Percentiles rank a stretch among this genome's conserved stretches.
Conservation (phyloP, 2,329 filamentous ascomycete genomes). For the Tricladium varicosporioides region DNA sequence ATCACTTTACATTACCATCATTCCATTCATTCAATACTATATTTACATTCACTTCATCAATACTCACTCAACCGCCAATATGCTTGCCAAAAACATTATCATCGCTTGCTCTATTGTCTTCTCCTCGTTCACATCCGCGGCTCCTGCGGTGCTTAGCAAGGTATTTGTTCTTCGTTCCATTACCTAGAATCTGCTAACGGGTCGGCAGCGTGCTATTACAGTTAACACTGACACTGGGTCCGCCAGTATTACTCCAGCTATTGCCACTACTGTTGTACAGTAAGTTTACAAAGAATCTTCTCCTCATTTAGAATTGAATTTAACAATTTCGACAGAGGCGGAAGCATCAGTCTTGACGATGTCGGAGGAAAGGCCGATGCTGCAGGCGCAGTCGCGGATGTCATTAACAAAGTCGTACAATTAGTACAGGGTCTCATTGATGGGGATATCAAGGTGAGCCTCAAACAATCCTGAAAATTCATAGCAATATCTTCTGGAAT, state of each 20-base stretch:
- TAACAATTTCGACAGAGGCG: background rate
- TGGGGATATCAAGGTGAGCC: constrained; percentile 11
- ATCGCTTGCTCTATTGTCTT: background rate
- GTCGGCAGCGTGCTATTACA: constrained; percentile 9
- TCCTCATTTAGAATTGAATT: background rate
- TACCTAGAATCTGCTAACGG: too few relatives aligned
- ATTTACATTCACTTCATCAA: too few relatives aligned
- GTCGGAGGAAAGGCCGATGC: constrained; percentile 13
- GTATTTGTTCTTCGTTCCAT: too few relatives aligned
- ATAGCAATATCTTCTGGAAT: too few relatives aligned
- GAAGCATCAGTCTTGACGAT: background rate
- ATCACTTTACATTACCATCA: too few relatives aligned
- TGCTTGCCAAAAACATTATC: constrained; percentile 12
- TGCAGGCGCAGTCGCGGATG: constrained; percentile 5
- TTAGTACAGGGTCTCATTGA: constrained; percentile 17
- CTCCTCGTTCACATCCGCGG: background rate
- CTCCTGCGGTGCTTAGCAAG: too few relatives aligned
- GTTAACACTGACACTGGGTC: constrained; percentile 11
- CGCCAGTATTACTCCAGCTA: constrained; percentile 2
- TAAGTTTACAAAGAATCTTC: too few relatives aligned
- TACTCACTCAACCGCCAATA: background rate
- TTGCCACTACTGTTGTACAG: too few relatives aligned
- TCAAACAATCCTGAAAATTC: too few relatives aligned
- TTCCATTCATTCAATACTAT: too few relatives aligned
- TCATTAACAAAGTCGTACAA: constrained; percentile 16